These are phyloP conservation scores for Backusella psychrophila DNA, from an alignment of 192 early-diverging fungal species.

Conservation along the genomic window DNA sequence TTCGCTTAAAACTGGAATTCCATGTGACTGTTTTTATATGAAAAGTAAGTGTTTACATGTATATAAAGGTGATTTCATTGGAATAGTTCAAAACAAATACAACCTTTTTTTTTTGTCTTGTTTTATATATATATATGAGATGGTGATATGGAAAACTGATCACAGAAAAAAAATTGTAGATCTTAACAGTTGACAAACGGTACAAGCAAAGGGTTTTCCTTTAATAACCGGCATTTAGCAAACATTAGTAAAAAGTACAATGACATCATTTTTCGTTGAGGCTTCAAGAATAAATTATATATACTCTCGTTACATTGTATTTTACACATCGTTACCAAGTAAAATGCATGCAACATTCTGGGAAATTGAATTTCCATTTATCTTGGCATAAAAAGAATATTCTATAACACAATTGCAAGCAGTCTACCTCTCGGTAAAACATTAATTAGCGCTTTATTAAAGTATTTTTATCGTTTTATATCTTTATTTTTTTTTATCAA, in stretches of 20 bases:
- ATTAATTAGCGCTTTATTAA: background rate
- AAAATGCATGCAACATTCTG: background rate
- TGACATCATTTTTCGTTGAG: background rate
- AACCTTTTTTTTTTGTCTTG: background rate
- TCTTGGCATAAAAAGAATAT: background rate
- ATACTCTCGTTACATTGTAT: background rate
- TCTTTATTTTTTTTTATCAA: background rate
- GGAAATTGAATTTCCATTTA: background rate
- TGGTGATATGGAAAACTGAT: background rate
- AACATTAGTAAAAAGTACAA: background rate
- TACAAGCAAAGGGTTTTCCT: background rate
- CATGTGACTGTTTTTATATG: background rate
- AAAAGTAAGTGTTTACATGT: background rate
- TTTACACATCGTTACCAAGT: background rate
- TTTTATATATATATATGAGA: background rate
- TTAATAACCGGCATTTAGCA: background rate
- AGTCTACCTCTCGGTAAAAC: background rate
- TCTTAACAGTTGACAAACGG: background rate
- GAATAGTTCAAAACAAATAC: background rate
- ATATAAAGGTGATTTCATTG: background rate
- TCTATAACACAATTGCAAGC: background rate
- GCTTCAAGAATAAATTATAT: background rate
- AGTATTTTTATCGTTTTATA: background rate
- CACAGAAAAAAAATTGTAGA: background rate
- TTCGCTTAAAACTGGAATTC: background rate